A percentile compares a stretch with the other conserved stretches of the same genome.
These are phyloP conservation scores for Leptographium procerum DNA, from an alignment of 2,329 filamentous ascomycete species.

Conservation along the genomic window DNA sequence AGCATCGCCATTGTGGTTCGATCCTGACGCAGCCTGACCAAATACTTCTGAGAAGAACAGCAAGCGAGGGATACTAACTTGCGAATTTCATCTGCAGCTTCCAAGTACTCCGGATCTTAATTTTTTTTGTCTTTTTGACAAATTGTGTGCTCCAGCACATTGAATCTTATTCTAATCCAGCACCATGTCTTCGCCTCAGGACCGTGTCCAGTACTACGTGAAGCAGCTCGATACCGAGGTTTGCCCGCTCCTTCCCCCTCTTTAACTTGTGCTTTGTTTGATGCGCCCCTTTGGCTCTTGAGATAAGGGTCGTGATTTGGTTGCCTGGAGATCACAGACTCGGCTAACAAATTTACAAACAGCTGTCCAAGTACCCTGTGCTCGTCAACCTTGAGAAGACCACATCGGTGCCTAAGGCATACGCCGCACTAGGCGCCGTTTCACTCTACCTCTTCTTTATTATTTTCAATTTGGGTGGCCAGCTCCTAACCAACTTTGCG, in stretches of 20 bases:
- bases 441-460: conserved; percentile 84
- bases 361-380: conserved; percentile 78
- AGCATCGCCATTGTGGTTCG: neutral
- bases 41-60: neutral
- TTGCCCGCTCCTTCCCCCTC: conserved; percentile 21
- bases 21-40: neutral
- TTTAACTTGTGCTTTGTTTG: neutral
- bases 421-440: conserved; percentile 63
- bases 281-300: neutral
- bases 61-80: neutral
- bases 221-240: conserved; percentile 77
- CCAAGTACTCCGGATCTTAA: neutral
- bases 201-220: conserved; percentile 66
- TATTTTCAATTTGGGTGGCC: conserved; percentile 83
- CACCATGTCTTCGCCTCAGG: conserved; percentile 63
- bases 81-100: neutral
- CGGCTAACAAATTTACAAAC: conserved; percentile 11
- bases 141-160: neutral
- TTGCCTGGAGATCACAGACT: neutral
- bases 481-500: conserved; percentile 77
- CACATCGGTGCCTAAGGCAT: conserved; percentile 73
- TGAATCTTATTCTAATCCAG: neutral
- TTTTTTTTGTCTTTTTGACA: neutral
- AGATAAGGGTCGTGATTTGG: neutral
- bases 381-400: conserved; percentile 81